Base-by-base conservation (phyloP, 495 filamentous ascomycete genomes). In the Tetracladium marchalianum region DNA sequence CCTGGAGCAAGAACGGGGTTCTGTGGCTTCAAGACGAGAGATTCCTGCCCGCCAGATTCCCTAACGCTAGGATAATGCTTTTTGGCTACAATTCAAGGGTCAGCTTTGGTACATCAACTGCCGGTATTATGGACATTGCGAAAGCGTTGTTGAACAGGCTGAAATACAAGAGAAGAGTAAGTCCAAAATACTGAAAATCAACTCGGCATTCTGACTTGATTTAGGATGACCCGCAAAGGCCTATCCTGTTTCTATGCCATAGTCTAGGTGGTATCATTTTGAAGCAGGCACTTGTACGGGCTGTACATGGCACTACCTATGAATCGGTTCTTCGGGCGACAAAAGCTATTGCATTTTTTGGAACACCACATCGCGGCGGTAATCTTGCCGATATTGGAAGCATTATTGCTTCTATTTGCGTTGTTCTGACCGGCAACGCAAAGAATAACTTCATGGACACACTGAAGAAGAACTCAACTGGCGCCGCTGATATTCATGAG, bases 221-320 rank as follows among this genome's bases (percentile, higher is more conserved):
- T 27, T 7, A 27, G 22, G 7, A 19, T 37, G 31, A 37, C 15
- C 32, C 36, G 5, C 5, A 45, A 10, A 43, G 55, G 16, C 59
- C 59, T 10, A 40, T 62, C 15, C 35, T 68, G 8, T 68, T 67
- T 49, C 39, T 68, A 31, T 61, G 58, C 34, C 64, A 68, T 46
- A 68, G 64, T 42, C 38, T 67, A 1, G 66, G 64, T 12, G 64
- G 66, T 0, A 62, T 68, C 31, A 50, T 66, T 0, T 51, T 61
- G 45, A 66, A 66, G 44, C 61, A 66, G 41, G 47, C 47, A 22
- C 17, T 50, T 12, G 35, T 50, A 4, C 44, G 39, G n/a, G 35
- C 41, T 16, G 34, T 44, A 5, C 44, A 44, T 24, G 44, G 39
- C 27, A 18, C 34, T 9, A 39, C 33, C 11, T 50, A 44, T 15